These are phyloP conservation scores for Schizonepeta tenuifolia DNA, from an alignment of 257 asterid species.

Conservation along the genomic window DNA sequence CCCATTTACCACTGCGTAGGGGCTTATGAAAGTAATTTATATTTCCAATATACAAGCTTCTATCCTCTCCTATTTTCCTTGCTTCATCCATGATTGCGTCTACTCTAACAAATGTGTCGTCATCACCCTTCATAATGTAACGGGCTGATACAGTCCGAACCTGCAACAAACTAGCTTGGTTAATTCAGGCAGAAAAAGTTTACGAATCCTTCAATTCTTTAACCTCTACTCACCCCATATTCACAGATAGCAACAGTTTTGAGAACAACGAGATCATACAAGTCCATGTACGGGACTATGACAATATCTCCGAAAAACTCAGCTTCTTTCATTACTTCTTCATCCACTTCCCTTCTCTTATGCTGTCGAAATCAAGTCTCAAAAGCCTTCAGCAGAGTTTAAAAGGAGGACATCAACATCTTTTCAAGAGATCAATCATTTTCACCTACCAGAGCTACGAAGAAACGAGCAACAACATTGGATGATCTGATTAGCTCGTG, in stretches of 20 bases:
- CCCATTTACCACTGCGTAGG: constrained; percentile 90
- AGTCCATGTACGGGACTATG: constrained; percentile 84
- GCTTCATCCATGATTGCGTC: constrained; percentile 69
- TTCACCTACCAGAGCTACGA: constrained; percentile 76
- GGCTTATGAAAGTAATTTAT: constrained; percentile 80
- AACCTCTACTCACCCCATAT: constrained; percentile 66
- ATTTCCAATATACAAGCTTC: constrained; percentile 78
- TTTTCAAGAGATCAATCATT: not conserved
- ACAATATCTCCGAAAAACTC: constrained; percentile 84
- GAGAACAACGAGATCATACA: constrained; percentile 84
- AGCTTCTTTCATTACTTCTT: constrained; percentile 78
- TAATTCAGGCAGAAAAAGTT: constrained; percentile 3
- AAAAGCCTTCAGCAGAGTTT: constrained; percentile 3
- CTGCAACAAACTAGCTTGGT: constrained; percentile 39
- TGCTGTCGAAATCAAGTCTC: constrained; percentile 48
- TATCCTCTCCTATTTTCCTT: constrained; percentile 41
- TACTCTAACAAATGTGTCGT: constrained; percentile 83
- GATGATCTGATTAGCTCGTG: constrained; percentile 71
- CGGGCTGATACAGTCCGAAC: constrained; percentile 61
- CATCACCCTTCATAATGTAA: constrained; percentile 89
- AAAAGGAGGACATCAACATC: not conserved
- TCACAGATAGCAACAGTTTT: constrained; percentile 91
- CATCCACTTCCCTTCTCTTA: constrained; percentile 64
- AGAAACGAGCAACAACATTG: constrained; percentile 78
- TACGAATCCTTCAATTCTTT: not conserved